Evolutionary conservation across 768 basidiomycete genomes (phyloP).

Genomic region (Sporobolomyces pararoseus): DNA sequence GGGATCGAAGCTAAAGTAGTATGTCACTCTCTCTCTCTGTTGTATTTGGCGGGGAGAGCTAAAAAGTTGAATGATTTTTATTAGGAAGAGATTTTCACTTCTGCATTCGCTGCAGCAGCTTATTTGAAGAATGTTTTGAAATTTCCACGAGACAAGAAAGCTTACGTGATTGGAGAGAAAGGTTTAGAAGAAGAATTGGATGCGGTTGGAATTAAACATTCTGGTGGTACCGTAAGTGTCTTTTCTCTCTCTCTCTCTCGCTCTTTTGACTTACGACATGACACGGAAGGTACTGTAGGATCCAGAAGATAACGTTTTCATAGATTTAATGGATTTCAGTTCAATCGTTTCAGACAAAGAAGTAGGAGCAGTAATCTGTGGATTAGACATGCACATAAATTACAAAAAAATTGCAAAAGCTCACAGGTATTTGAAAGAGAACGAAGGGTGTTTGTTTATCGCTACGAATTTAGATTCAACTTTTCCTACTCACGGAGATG

Average conservation of each 20-base stretch:
- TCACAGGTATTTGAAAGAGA: slow-evolving; percentile 70
- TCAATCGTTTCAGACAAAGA: slow-evolving; percentile 58
- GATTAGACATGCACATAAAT: slow-evolving; percentile 77
- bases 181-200: slow-evolving; percentile 89
- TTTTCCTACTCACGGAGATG: slow-evolving; percentile 63
- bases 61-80: background rate
- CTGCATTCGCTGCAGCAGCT: slow-evolving; percentile 78
- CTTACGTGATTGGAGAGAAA: slow-evolving; percentile 87
- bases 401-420: slow-evolving; percentile 94
- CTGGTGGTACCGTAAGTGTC: slow-evolving; percentile 75
- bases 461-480: slow-evolving; percentile 75
- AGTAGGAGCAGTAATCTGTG: slow-evolving; percentile 91
- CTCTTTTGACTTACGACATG: slow-evolving; percentile 7
- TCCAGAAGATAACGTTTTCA: slow-evolving; percentile 74
- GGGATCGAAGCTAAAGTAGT: slow-evolving; percentile 81
- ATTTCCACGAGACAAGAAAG: slow-evolving; percentile 84
- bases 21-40: slow-evolving; percentile 48
- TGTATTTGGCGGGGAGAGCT: background rate
- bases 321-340: slow-evolving; percentile 65
- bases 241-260: background rate
- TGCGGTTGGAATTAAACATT: slow-evolving; percentile 73
- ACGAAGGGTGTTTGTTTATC: slow-evolving; percentile 70
- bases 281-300: slow-evolving; percentile 58
- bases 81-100: slow-evolving; percentile 94
- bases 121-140: slow-evolving; percentile 85